Base-by-base conservation (phyloP, 495 filamentous ascomycete species). In the Penicillium alfredii region DNA sequence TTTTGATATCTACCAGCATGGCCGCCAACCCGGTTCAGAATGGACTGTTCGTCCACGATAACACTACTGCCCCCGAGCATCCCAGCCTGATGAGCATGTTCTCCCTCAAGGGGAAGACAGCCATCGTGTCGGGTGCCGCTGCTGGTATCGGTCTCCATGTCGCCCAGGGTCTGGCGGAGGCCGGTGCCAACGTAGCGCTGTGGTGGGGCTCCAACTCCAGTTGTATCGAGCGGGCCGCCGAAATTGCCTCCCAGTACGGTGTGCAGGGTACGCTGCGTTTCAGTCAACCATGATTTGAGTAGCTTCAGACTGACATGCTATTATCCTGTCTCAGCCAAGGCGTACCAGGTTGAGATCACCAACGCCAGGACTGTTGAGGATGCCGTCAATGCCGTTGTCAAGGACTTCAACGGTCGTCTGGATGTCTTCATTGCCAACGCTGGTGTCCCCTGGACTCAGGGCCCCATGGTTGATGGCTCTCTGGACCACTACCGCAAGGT, bases 131-230 rank as follows among this genome's bases (percentile, higher is more conserved):
- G 4, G 88, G 88, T 20, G 84, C 85, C 14, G 85, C 74, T 17
- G 81, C 82, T 13, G 87, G 88, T 35, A 94, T 94, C 47, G 88
- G 88, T 20, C 66, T 85, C 4, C 74, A 76, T 6, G 77, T 92
- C 12, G 85, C 83, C n/a, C 68, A 88, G 23, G 84, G 72, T 12
- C 59, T 82, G 17, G 87, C 87, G 7, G 88, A 94, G 52, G 81
- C 84, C 14, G 88, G 88, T 23, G 86, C 88, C 22, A 87, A 94
- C 45, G 82, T 94, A 26, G 87, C 84, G 3, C 77, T 94, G 19
- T 90, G 84, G 81, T 94, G 88, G 50, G 86, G 87, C 53, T 76
- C 69, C 56, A 88, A 92, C 63, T 71, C 74, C 50, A 79, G 82
- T 44, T 80, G 81, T 6, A 40, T 78, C 25, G 73, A 81, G 28